Evolutionary conservation across 2,329 filamentous ascomycete genomes (phyloP).

Genomic region (Fusarium equiseti): DNA sequence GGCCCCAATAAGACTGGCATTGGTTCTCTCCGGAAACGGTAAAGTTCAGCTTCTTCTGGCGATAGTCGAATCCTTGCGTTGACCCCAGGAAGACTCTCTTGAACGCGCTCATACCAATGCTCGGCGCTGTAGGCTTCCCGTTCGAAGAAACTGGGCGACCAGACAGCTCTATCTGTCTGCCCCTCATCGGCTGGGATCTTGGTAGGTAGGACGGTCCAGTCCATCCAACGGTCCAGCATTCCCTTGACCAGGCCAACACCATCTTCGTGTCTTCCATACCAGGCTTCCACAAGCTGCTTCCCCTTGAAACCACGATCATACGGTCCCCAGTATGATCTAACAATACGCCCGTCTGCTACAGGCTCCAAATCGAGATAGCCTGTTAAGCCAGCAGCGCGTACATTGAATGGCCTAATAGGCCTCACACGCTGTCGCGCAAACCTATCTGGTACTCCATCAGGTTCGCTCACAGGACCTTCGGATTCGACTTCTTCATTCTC

Average conservation of each 20-base stretch:
- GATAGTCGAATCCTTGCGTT: conserved; percentile 37
- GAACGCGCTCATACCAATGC: conserved; percentile 48
- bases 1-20: conserved; percentile 54
- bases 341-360: conserved; percentile 50
- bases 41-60: conserved; percentile 47
- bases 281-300: conserved; percentile 52
- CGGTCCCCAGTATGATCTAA: conserved; percentile 53
- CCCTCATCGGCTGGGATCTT: conserved; percentile 46
- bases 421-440: conserved; percentile 46
- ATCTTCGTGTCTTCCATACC: conserved; percentile 57
- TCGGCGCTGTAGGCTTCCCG: conserved; percentile 51
- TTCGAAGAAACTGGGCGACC: conserved; percentile 54
- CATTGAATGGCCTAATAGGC: conserved; percentile 41
- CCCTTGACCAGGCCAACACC: conserved; percentile 53
- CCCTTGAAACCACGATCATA: conserved; percentile 53
- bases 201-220: conserved; percentile 57
- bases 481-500: conserved; percentile 50
- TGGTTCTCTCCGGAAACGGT: conserved; percentile 44
- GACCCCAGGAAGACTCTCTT: conserved; percentile 25
- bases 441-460: conserved; percentile 49
- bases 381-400: conserved; percentile 38
- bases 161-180: conserved; percentile 53
- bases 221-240: conserved; percentile 57
- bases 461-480: conserved; percentile 41
- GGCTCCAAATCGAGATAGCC: conserved; percentile 52